Percentiles rank a stretch among this genome's conserved stretches.
phyloP scores from a whole-genome alignment of 2,329 filamentous ascomycete species.

The Corynespora cassiicola region DNA sequence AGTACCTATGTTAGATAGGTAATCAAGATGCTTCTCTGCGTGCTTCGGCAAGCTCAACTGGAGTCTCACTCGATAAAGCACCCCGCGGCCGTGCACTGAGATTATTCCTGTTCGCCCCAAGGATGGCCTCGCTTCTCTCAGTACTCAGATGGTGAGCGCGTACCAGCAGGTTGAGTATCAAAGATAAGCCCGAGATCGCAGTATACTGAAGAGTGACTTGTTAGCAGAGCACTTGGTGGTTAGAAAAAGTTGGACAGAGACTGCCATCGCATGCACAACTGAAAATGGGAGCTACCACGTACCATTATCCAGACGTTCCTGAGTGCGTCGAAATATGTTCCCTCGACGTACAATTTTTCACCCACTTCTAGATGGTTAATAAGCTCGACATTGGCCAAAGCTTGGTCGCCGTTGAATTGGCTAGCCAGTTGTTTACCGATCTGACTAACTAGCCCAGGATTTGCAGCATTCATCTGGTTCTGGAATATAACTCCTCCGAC shows the following conservation, averaged over 20 bases:
- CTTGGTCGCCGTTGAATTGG: constrained; percentile 60
- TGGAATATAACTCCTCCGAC: constrained; percentile 55
- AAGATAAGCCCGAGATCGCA: constrained; percentile 10
- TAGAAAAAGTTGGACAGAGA: not conserved
- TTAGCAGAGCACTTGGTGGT: not conserved
- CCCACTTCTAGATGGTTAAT: constrained; percentile 56
- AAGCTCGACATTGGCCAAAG: constrained; percentile 62
- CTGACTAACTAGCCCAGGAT: constrained; percentile 54
- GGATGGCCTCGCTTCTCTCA: constrained; percentile 6
- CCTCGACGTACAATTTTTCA: constrained; percentile 45
- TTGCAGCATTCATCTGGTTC: constrained; percentile 63
- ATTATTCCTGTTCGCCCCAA: constrained; percentile 8
- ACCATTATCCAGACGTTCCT: constrained; percentile 17
- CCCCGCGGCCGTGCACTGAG: no score
- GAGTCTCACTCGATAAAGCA: no score
- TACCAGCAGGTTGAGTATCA: constrained; percentile 12
- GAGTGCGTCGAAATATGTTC: constrained; percentile 32
- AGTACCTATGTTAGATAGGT: no score
- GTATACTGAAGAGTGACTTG: constrained; percentile 6
- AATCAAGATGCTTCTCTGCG: no score
- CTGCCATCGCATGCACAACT: not conserved
- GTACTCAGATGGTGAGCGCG: constrained; percentile 14
- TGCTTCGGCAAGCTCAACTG: no score
- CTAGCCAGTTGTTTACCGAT: constrained; percentile 52
- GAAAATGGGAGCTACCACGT: not conserved